Evolutionary conservation across 768 basidiomycete genomes (phyloP).

Genomic region (Strobilomyces dryophilus): DNA sequence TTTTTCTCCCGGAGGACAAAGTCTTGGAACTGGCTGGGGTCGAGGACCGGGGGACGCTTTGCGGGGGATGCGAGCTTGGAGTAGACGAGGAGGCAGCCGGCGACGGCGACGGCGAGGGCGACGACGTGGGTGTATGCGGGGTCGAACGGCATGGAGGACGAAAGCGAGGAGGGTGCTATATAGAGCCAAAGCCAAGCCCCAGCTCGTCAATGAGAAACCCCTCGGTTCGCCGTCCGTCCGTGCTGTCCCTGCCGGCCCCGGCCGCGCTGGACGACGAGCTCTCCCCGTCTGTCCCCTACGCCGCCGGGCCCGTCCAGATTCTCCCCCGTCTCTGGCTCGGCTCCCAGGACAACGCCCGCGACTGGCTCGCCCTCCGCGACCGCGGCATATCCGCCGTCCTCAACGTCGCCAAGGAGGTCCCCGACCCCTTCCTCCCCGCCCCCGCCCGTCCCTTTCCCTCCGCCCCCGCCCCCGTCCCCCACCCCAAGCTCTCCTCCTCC

Average conservation of each 20-base stretch:
- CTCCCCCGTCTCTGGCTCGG: constrained; percentile 87
- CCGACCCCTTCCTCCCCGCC: constrained; percentile 58
- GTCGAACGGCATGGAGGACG: constrained; percentile 33
- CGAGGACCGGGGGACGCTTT: constrained; percentile 69
- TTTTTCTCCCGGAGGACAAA: constrained; percentile 82
- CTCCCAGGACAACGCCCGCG: constrained; percentile 86
- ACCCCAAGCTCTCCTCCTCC: constrained; percentile 34
- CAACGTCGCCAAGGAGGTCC: constrained; percentile 92
- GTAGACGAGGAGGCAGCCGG: too few species aligned
- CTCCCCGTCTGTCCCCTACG: constrained; percentile 64
- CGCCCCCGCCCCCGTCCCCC: constrained; percentile 56
- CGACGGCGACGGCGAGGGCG: constrained; percentile 43
- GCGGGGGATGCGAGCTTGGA: constrained; percentile 37
- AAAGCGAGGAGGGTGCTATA: constrained; percentile 33
- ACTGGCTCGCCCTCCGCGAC: constrained; percentile 67
- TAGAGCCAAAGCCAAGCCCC: too few species aligned
- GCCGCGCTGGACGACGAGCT: constrained; percentile 64
- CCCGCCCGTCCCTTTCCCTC: constrained; percentile 55
- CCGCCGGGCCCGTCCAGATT: constrained; percentile 77
- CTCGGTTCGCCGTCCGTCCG: too few species aligned
- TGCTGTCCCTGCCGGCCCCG: constrained; percentile 65
- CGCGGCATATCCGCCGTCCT: constrained; percentile 76
- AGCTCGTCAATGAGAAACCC: too few species aligned
- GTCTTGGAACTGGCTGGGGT: constrained; percentile 73
- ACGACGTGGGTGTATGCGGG: constrained; percentile 39